Base-by-base conservation (phyloP, 768 basidiomycete genomes). In the Gloeopeniophorella convolvens region DNA sequence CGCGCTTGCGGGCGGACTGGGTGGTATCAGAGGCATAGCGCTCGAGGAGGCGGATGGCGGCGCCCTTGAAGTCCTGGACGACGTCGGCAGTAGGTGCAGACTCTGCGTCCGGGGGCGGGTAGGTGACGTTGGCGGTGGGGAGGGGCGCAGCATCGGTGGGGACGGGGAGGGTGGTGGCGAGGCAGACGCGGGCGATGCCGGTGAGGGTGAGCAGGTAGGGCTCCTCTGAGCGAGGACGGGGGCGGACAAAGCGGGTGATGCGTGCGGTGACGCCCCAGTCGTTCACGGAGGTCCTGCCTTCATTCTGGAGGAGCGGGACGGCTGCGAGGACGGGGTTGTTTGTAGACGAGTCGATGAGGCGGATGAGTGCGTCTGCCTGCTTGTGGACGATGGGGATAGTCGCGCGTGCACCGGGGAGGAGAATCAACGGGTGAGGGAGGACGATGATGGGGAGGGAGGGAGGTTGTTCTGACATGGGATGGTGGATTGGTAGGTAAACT, bases 181-280 rank as follows among this genome's bases (percentile, higher is more conserved):
- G 70, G 48, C 76, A 76, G 18, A 90, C 67, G 41, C 89, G 77
- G 5, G 80, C 73, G 39, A 88, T 68, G 35, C 89, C 89, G 36
- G 84, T 83, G 10, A 91, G 72, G 9, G 82, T 81, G 45, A 90
- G 73, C 15, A 84, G 66, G 64, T 83, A 86, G 6, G 82, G 75
- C 51, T 83, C 77, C 10, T 74, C 68, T 42, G 77, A 74, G 42
- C 79, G 72, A 10, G 72, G 61, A 2, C 78, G 70, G 0, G 89
- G 81, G 18, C 79, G 76, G 33, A 82, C 78, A 42, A 91, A 72
- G 10, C 86, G 78, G 5, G 84, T 69, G 34, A 91, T 75, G 27
- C 84, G 79, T 9, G 87, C 83, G 9, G 83, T 79, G 8, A 81
- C 80, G 1, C 83, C 88, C 72, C 77, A 82, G 34, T 78, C 74